Conservation (phyloP, 1,139 yeast species). For the Debaryomycetaceae sp. region DNA sequence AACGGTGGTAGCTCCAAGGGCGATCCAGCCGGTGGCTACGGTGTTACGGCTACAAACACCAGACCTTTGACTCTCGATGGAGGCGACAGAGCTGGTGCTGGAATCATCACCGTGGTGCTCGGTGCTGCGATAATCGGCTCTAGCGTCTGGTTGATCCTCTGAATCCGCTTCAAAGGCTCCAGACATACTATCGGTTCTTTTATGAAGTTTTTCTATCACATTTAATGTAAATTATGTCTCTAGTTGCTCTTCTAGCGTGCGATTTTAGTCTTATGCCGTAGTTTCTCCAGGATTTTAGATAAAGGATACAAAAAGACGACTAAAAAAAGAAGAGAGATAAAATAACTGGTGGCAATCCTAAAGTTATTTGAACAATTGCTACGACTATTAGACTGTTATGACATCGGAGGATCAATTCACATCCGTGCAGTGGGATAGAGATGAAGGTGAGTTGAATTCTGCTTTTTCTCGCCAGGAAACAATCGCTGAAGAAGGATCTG, state of each 20-base stretch:
- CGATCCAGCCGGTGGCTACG: constrained; percentile 57
- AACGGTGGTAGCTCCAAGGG: constrained; percentile 63
- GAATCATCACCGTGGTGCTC: constrained; percentile 74
- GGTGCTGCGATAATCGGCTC: constrained; percentile 63
- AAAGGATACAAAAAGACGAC: background rate
- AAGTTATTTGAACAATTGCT: background rate
- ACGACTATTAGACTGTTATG: constrained; percentile 10
- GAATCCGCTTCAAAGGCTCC: constrained; percentile 2
- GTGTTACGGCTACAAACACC: constrained; percentile 33
- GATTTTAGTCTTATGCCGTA: background rate
- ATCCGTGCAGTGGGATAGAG: constrained; percentile 58
- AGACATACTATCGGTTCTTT: background rate
- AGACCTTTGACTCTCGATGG: constrained; percentile 48
- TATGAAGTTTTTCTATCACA: background rate
- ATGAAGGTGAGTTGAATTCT: constrained; percentile 22
- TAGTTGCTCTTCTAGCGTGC: background rate
- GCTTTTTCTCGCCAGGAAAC: constrained; percentile 6
- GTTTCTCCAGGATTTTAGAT: background rate
- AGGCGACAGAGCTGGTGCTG: constrained; percentile 86
- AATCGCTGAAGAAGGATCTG: constrained; percentile 9
- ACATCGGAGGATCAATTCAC: constrained; percentile 51
- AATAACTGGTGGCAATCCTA: constrained; percentile 6
- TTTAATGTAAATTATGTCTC: background rate
- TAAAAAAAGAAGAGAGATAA: background rate
- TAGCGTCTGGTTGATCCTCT: constrained; percentile 66